A percentile compares a stretch with the other conserved stretches of the same genome.
phyloP scores from a whole-genome alignment of 2,329 filamentous ascomycete species.

The Monilinia laxa region DNA sequence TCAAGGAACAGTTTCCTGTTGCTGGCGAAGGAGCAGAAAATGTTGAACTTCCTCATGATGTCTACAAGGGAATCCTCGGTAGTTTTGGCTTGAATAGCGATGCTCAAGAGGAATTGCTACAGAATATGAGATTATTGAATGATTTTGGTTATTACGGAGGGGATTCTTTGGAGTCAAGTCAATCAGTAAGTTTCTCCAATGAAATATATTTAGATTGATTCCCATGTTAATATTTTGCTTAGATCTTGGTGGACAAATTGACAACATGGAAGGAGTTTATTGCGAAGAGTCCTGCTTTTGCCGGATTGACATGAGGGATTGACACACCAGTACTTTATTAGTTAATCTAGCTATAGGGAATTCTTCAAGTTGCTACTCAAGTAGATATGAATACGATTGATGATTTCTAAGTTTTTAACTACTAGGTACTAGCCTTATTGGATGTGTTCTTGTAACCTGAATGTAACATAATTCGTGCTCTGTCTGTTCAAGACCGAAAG shows the following conservation, averaged over 20 bases:
- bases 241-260: constrained; percentile 43
- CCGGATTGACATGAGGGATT: constrained; percentile 41
- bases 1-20: constrained; percentile 45
- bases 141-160: constrained; percentile 55
- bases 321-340: background rate
- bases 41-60: constrained; percentile 43
- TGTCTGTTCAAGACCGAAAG: background rate
- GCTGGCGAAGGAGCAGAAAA: constrained; percentile 44
- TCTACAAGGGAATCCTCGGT: constrained; percentile 45
- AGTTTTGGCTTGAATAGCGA: constrained; percentile 43
- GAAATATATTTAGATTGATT: background rate
- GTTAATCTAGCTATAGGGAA: background rate
- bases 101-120: constrained; percentile 50
- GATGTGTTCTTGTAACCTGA: background rate
- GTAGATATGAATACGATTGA: background rate
- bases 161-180: constrained; percentile 44
- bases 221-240: constrained; percentile 24
- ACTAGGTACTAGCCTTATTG: too few species aligned
- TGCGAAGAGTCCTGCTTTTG: constrained; percentile 41
- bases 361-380: background rate
- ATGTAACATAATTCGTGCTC: background rate
- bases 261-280: constrained; percentile 47
- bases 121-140: constrained; percentile 54
- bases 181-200: constrained; percentile 33
- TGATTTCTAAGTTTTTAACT: background rate